phyloP scores from a whole-genome alignment of 2,329 filamentous ascomycete genomes.

The Thelonectria discophora region DNA sequence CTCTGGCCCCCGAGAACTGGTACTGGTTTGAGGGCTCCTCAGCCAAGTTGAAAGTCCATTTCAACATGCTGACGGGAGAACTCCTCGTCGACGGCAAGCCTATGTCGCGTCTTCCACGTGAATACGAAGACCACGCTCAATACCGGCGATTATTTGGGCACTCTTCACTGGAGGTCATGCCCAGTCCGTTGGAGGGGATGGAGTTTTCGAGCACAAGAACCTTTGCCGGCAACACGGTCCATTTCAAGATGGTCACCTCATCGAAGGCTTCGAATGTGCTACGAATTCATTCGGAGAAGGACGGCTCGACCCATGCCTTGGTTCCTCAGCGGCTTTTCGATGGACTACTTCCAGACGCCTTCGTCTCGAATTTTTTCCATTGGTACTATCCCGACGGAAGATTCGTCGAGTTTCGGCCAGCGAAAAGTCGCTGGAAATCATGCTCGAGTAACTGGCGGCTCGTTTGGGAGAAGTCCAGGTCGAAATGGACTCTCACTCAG shows the following conservation, averaged over 20 bases:
- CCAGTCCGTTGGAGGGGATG: conserved; percentile 43
- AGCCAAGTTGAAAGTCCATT: conserved; percentile 2
- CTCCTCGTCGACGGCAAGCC: conserved; percentile 21
- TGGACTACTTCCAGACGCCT: conserved; percentile 44
- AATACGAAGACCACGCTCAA: conserved; percentile 15
- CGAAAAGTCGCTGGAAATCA: conserved; percentile 39
- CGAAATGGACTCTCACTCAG: conserved; percentile 12
- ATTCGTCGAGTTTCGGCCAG: conserved; percentile 46
- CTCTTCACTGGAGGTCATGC: conserved; percentile 30
- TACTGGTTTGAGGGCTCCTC: conserved; percentile 22
- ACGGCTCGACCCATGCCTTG: conserved; percentile 38
- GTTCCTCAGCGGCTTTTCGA: conserved; percentile 46
- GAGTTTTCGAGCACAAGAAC: conserved; percentile 49
- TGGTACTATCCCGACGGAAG: conserved; percentile 53
- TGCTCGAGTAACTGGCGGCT: conserved; percentile 35
- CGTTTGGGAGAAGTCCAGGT: conserved; percentile 31
- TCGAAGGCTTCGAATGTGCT: conserved; percentile 39
- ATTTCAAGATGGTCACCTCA: conserved; percentile 50
- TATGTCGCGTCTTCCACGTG: conserved; percentile 20
- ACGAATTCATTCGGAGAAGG: conserved; percentile 42
- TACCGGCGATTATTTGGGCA: conserved; percentile 30
- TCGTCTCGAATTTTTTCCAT: conserved; percentile 54
- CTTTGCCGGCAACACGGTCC: conserved; percentile 34
- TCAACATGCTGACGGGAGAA: conserved; percentile 30
- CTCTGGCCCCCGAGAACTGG: not conserved